Percentiles rank a stretch among this genome's conserved stretches.
Evolutionary conservation across 495 filamentous ascomycete genomes (phyloP).

Genomic region (Collariella sp.): DNA sequence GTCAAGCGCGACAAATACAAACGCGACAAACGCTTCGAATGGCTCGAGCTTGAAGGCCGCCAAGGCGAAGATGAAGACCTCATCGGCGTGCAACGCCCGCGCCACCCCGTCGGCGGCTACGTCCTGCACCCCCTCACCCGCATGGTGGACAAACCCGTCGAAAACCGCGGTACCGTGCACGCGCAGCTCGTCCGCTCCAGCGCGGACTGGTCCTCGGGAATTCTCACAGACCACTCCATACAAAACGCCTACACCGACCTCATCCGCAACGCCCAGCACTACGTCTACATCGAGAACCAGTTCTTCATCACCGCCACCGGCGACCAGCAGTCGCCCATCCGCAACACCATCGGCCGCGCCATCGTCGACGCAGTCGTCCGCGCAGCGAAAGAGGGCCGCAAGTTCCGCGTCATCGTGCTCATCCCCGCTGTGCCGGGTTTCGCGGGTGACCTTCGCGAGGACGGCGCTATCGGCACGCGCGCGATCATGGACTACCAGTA

Average conservation of each 20-base stretch:
- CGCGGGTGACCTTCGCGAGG: conserved; percentile 77
- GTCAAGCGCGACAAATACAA: conserved; percentile 98
- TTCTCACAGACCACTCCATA: conserved; percentile 80
- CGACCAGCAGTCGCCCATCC: conserved; percentile 71
- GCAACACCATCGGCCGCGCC: conserved; percentile 76
- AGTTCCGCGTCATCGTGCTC: conserved; percentile 83
- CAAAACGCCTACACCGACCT: conserved; percentile 84
- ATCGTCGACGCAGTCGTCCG: conserved; percentile 84
- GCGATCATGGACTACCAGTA: conserved; percentile 99
- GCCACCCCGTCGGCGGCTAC: conserved; percentile 80
- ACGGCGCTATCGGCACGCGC: conserved; percentile 73
- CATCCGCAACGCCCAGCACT: conserved; percentile 78
- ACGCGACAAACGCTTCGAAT: conserved; percentile 66
- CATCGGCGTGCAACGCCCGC: conserved; percentile 76
- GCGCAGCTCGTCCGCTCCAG: conserved; percentile 83
- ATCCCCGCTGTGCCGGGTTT: conserved; percentile 92
- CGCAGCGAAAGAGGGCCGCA: conserved; percentile 74
- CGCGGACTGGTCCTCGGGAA: conserved; percentile 91
- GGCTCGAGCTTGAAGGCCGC: conserved; percentile 76
- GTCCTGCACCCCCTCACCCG: conserved; percentile 68
- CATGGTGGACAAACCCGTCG: conserved; percentile 41
- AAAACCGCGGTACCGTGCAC: conserved; percentile 56
- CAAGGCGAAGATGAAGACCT: conserved; percentile 71
- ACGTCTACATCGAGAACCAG: conserved; percentile 95
- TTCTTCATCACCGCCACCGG: conserved; percentile 97